Base-by-base conservation (phyloP, 129 eudicot species). In the Lonicera japonica region DNA sequence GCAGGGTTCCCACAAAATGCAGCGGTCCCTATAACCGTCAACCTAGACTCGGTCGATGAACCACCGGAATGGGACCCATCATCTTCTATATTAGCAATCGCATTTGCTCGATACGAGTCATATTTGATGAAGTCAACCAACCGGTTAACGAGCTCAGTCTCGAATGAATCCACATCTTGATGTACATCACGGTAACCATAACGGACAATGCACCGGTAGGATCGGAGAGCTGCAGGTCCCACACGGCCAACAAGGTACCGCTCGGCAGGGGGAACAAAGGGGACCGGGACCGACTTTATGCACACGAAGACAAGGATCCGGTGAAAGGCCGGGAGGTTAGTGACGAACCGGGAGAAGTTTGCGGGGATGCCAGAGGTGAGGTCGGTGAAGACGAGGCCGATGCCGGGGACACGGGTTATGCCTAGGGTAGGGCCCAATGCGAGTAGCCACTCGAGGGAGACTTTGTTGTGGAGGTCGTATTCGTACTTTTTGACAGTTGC, bases 401-500 rank as follows among this genome's bases (percentile, higher is more conserved):
- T 86, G 24, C 97, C 97, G 0, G 95, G 91, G 57, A 89, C 97
- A 11, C 97, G 81, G 47, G 89, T 77, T 43, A 90, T 90, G 58
- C 97, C 97, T 51, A 90, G 64, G 76, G 86, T 86, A n/a, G 97
- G 95, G 48, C 97, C 95, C 75, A 90, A 63, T 34, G 95, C 97
- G 61, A 90, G 69, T n/a, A 90, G 81, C 97, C 97, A 90, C 58
- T 90, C 95, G 52, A 90, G 64, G 0, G 97, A 86, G 17, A 90
- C 97, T 65, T 90, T 90, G 81, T 90, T 90, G 73, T 86, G 95
- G 79, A 86, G 92, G 65, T 90, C 97, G 29, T 79, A 90, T 65
- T 86, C 95, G 22, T 90, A 90, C 69, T 86, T 90, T 60, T 83
- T 81, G 53, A 74, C 64, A 15, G 83, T 81, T 61, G 89, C 87